Evolutionary conservation across 176 grass and related monocot species (phyloP).

Genomic region (Microstegium vimineum): DNA sequence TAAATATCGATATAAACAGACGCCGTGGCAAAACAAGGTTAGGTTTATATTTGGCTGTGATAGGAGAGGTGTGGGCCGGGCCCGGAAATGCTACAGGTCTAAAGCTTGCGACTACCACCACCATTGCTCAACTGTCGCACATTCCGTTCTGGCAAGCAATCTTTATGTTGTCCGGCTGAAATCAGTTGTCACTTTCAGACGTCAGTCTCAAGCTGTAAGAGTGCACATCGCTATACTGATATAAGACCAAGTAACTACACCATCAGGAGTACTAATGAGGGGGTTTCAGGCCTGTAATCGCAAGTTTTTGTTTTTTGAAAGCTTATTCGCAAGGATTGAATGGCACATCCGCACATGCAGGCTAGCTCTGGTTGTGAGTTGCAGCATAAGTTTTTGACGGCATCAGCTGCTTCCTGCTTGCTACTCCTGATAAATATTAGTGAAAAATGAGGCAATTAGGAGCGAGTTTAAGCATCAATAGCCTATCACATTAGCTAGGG

Average conservation of each 20-base stretch:
- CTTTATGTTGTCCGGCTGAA: conserved; percentile 27
- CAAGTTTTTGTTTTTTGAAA: background rate
- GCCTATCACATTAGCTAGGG: background rate
- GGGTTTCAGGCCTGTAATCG: background rate
- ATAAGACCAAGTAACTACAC: background rate
- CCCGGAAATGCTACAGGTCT: background rate
- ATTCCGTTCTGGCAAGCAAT: conserved; percentile 29
- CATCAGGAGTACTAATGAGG: background rate
- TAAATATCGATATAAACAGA: background rate
- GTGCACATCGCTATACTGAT: background rate
- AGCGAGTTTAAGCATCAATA: background rate
- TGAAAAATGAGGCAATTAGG: background rate
- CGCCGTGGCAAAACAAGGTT: background rate
- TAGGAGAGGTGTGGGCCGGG: conserved; percentile 28
- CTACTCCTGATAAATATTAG: background rate
- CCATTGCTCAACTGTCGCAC: conserved; percentile 7
- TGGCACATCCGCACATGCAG: background rate
- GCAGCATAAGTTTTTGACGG: background rate
- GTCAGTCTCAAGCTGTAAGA: background rate
- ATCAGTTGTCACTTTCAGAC: conserved; percentile 9
- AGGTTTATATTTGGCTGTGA: conserved; percentile 26
- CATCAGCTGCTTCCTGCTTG: background rate
- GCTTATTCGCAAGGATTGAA: background rate
- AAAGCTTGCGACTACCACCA: background rate
- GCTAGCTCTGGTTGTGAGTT: background rate